Evolutionary conservation across 2,329 filamentous ascomycete genomes (phyloP), one percentile per base, ranked within the genome.

Genomic region (Sporothrix pseudoabietina): DNA sequence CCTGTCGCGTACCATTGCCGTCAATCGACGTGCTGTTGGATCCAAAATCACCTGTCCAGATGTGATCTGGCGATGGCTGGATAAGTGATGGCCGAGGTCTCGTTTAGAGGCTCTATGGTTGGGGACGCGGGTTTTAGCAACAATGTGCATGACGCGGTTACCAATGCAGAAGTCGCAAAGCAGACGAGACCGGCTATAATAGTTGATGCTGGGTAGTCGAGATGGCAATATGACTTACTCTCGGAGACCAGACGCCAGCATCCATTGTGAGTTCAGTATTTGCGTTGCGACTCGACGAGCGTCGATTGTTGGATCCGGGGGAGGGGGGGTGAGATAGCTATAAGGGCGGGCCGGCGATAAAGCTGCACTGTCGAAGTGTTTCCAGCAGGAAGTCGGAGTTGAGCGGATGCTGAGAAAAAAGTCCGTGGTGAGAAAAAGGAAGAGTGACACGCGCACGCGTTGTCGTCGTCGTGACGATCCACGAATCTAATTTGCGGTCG

Each of bases 231-330:
- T 1, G 12, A 49, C 73, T 41, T 68, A 75, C 74, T 65, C 74
- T 69, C 72, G 41, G 52, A 39, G 44, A 72, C 72, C 69, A 72
- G 66, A 69, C 59, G 16, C 57, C 47, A 32, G 74, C 59, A 72
- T 66, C 74, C 74, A 75, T 75, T 72, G 39, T 72, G 74, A 71
- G 39, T 30, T 54, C 69, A 59, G 65, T 71, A 49, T 54, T 44
- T 49, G 35, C 26, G 59, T 69, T 61, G 71, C 68, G 73, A 74
- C 59, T 66, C 71, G 66, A 59, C 71, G 39, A 70, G 65, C 66
- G 71, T 55, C 61, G 39, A 19, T 49, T 2, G 54, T 16, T 49
- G 66, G 57, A 14, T 66, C 14, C n/a, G 44, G 22, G 14, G 44
- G 10, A 54, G 10, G 8, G 39, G 57, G 52, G 65, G 55, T 30